Evolutionary conservation across 2,329 filamentous ascomycete genomes (phyloP), one percentile per base, ranked within the genome.

Genomic region (Trichoderma koningiopsis): DNA sequence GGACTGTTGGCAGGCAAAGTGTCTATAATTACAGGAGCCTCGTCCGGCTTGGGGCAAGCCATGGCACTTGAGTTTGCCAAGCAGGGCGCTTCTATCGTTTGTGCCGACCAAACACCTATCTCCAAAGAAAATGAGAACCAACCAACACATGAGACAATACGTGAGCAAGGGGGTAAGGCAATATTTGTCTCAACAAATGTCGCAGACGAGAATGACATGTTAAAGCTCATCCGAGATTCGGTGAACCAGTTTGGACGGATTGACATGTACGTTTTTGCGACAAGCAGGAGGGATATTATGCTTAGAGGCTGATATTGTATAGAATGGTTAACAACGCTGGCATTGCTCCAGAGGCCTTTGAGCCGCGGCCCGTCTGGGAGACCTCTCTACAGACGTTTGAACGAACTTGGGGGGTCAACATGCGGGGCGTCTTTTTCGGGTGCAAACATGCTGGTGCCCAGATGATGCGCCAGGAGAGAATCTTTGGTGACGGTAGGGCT

Each of bases 61-160:
- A 60, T 60, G 58, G 58, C 58, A 43, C 24, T 60, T 24, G 37
- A 24, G 35, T 60, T 60, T 60, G 37, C 58, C 35, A 60, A 60
- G 22, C 58, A 60, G 35, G 58, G 58, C 24, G 58, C 58, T 31
- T 31, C 37, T 8, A 4, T 60, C n/a, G 24, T 60, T 24, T 60
- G 37, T 35, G 52, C 52, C 3, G 52, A 55, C 14, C 13, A 55
- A 55, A 31, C 52, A 31, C 7, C 52, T 31, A 14, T 5, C 16
- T 31, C 27, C 52, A 29, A 27, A 16, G 2, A 6, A 5, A 8
- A 27, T 16, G 10, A 55, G 3, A 10, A 31, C 16, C 52, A 14
- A 31, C 14, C 10, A 13, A 55, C 52, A 29, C 52, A 55, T 19
- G 52, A 55, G 29, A 55, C 8, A 31, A 55, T 55, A 55, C 16